Percentiles rank a stretch among this genome's conserved stretches.
phyloP scores from a whole-genome alignment of 176 grass and related monocot species.

The Rhynchospora pubera region DNA sequence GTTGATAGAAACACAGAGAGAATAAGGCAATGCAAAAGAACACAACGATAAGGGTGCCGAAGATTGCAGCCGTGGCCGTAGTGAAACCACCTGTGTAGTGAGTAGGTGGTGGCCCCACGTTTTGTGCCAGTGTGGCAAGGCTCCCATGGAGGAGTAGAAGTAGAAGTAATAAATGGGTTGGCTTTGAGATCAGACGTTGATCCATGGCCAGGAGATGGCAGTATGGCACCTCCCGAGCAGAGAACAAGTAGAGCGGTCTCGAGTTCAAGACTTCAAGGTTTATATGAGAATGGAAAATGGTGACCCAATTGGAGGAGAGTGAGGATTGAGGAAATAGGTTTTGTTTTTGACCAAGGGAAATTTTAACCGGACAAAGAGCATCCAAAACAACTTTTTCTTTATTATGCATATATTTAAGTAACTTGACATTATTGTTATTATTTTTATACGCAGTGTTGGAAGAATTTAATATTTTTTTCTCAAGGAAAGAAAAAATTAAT shows the following conservation, averaged over 20 bases:
- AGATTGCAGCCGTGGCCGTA: conserved; percentile 35
- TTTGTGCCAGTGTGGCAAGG: background rate
- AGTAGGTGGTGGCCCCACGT: background rate
- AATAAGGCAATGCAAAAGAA: conserved; percentile 46
- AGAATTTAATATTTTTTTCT: too few relatives aligned
- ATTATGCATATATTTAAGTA: background rate
- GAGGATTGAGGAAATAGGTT: background rate
- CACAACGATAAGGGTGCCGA: conserved; percentile 35
- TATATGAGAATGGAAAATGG: background rate
- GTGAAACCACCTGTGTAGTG: conserved; percentile 36
- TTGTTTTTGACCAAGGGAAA: background rate
- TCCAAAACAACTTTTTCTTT: background rate
- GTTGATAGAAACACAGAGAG: conserved; percentile 53
- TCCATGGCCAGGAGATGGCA: background rate
- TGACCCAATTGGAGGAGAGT: background rate
- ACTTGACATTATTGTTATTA: background rate
- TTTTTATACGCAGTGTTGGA: too few relatives aligned
- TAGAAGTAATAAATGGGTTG: background rate
- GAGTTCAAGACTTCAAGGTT: too few relatives aligned
- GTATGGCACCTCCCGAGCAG: background rate
- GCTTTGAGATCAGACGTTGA: background rate
- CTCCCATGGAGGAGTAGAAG: background rate
- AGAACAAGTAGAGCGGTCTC: background rate
- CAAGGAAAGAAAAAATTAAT: background rate
- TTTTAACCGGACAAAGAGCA: background rate